Evolutionary conservation across 2,329 filamentous ascomycete species (phyloP), one percentile per base, ranked within the genome.

Genomic region (Conoideocrella luteorostrata): DNA sequence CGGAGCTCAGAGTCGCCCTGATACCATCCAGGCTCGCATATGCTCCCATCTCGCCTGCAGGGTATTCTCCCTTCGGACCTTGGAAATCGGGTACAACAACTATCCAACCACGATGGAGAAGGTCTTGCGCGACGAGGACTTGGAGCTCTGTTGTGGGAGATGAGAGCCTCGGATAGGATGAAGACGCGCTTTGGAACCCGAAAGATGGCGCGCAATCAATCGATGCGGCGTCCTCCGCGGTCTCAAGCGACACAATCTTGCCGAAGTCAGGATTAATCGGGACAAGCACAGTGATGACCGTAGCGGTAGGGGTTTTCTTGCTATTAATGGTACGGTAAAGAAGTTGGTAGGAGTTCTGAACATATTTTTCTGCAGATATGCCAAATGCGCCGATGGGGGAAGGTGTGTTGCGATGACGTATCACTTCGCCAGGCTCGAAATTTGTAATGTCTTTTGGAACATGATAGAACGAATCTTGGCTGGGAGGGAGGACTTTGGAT

Each of bases 171-270:
- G 34, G 18, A 37, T 37, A 37, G 10, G 21, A 15, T 3, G 15
- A n/a, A 11, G 32, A 22, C 13, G 13, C 22, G 2, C 47, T 23
- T 30, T 52, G 52, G 18, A 52, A 52, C 6, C 42, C 52, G 26
- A 46, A 53, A 0, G 52, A 54, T 4, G 52, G 53, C 9, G 49
- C 48, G 20, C 51, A 56, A 9, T 71, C 61, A 3, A 68, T 54
- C 13, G 59, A 59, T 4, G 64, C 61, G 5, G 63, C 60, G 35
- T 71, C 60, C 39, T 66, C 60, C 0, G 67, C 60, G 2, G 65
- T 52, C 43, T 70, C 66, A 45, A 66, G 70, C 0, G 68, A 70
- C 2, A 71, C 50, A 1, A 71, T 23, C 42, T 50, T 51, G 28
- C 37, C 41, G 18, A 41, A 50, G 46, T 52, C 42, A 10, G 56